These are phyloP conservation scores for Tanozyma kutaoensis DNA, from an alignment of 805 yeast genomes.

Conservation along the genomic window DNA sequence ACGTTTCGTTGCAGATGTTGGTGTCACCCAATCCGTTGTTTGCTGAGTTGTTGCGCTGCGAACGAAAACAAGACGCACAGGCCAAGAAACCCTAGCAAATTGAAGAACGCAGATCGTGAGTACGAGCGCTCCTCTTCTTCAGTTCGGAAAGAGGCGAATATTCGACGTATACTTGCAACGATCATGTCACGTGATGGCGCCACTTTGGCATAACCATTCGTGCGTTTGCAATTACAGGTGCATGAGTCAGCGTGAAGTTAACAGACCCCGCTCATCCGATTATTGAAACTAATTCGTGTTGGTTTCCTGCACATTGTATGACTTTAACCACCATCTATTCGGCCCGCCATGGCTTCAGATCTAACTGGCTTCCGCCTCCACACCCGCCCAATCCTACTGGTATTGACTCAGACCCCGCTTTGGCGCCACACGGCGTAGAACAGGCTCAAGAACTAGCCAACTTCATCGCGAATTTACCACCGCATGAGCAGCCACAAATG, in stretches of 20 bases:
- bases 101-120: conserved; percentile 67
- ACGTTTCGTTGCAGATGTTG: too few species aligned
- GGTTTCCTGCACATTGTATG: too few species aligned
- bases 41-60: conserved; percentile 59
- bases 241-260: too few species aligned
- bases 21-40: too few species aligned
- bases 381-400: conserved; percentile 80
- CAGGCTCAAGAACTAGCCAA: conserved; percentile 76
- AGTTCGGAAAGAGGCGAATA: conserved; percentile 71
- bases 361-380: conserved; percentile 71
- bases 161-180: conserved; percentile 62
- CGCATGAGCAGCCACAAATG: conserved; percentile 45
- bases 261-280: too few species aligned
- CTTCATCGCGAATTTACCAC: conserved; percentile 30
- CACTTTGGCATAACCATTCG: too few species aligned
- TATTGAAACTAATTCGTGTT: too few species aligned
- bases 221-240: too few species aligned
- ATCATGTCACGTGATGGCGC: too few species aligned
- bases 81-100: conserved; percentile 68
- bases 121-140: conserved; percentile 75
- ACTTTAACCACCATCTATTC: conserved; percentile 36
- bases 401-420: conserved; percentile 75
- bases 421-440: conserved; percentile 77
- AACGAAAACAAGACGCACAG: conserved; percentile 72
- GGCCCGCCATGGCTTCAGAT: conserved; percentile 81